Evolutionary conservation across 768 basidiomycete species (phyloP), one percentile per base, ranked within the genome.

Genomic region (Boletellus ananas): DNA sequence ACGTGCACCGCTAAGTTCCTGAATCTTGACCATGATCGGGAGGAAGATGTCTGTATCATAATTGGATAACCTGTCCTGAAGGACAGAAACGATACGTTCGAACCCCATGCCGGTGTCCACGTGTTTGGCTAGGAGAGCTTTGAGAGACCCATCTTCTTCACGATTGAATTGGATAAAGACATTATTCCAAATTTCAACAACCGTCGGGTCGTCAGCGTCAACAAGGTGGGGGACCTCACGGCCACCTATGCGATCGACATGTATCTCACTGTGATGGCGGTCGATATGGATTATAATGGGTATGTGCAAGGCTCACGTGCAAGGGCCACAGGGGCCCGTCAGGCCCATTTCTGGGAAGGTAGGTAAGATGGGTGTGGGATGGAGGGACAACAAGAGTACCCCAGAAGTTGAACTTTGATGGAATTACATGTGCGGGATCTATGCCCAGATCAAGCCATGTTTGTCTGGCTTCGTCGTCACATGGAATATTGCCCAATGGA

Each of bases 51-150:
- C 96, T 43, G 96, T 98, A 67, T 99, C 96, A 71, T 99, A 99
- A 72, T 98, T 99, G 41, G 95, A 98, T 20, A 80, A 75, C 63
- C 82, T 87, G 70, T 92, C 83, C 67, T 99, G 96, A 8, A 98
- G 75, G 35, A 88, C 85, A 14, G 94, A 96, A 23, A 99, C 96
- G 25, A 99, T 77, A 45, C 96, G 90, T 68, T 99, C 96, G 69
- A 96, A 99, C 37, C 96, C 96, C 94, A 99, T 94, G 44, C 96
- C 96, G 6, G 96, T 99, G 66, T 99, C 96, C 55, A 99, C 90
- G 60, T 99, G 96, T 70, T 94, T 93, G 29, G 85, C 81, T 21
- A 96, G 96, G 13, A 99, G 79, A 1, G 80, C 52, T 45, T 79
- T 83, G 14, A 99, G 79, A 17, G 84, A 81, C 35, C 89, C 87